Evolutionary conservation across 306 rosid genomes (phyloP).

Genomic region (Abrus precatorius): DNA sequence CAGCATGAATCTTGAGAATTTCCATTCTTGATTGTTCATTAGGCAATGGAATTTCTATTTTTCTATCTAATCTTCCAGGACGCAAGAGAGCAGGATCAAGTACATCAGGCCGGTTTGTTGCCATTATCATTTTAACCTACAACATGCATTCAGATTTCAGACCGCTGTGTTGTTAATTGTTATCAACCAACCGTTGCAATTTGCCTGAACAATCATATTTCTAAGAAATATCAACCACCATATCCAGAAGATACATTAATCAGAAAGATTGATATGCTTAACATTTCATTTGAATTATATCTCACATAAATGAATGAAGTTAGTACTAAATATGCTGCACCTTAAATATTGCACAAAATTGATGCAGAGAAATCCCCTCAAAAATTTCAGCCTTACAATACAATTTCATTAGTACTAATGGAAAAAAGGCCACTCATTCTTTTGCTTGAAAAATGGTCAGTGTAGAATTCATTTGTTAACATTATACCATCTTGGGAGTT

Average conservation of each 20-base stretch:
- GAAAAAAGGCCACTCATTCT: background rate
- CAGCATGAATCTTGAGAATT: conserved; percentile 98
- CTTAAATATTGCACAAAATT: background rate
- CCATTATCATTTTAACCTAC: conserved; percentile 98
- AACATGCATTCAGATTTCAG: conserved; percentile 15
- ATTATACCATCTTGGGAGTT: background rate
- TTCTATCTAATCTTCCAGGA: conserved; percentile 93
- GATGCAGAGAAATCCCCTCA: background rate
- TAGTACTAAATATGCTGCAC: background rate
- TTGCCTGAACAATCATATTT: conserved; percentile 12
- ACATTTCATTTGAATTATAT: conserved; percentile 11
- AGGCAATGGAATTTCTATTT: conserved; percentile 97
- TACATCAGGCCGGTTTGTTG: conserved; percentile 96
- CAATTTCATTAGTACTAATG: background rate
- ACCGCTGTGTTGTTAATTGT: conserved; percentile 23
- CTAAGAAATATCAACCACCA: background rate
- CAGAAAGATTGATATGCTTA: background rate
- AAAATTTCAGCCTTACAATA: background rate
- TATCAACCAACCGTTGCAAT: conserved; percentile 24
- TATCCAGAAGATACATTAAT: conserved; percentile 16
- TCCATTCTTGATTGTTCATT: conserved; percentile 96
- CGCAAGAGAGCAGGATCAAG: conserved; percentile 98
- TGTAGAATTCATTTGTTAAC: conserved; percentile 15
- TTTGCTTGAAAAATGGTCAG: conserved; percentile 4
- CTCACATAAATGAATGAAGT: background rate